These are phyloP conservation scores for Xylaria bambusicola DNA, from an alignment of 495 filamentous ascomycete genomes.

Conservation along the genomic window DNA sequence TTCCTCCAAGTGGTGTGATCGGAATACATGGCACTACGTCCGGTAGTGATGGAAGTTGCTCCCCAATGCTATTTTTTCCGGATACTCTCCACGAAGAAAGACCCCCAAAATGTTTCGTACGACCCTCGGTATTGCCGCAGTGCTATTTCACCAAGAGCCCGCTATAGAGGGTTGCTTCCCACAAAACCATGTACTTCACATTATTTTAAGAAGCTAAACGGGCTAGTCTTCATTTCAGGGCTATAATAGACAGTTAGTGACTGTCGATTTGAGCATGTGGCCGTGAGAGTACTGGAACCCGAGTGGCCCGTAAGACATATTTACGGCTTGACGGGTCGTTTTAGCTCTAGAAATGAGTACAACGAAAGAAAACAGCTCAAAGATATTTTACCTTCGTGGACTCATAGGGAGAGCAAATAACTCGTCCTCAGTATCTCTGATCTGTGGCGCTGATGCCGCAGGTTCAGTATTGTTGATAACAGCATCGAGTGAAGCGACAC, in stretches of 20 bases:
- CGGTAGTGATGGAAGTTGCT: not conserved
- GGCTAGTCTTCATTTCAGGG: constrained; percentile 75
- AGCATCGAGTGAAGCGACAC: constrained; percentile 49
- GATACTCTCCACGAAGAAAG: not conserved
- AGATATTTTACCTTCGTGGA: constrained; percentile 54
- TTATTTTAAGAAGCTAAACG: constrained; percentile 58
- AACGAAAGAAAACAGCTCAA: not conserved
- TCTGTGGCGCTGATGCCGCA: constrained; percentile 30
- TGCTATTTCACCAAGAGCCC: not conserved
- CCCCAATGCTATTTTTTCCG: not conserved
- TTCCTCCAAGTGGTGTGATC: not conserved
- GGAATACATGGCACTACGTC: not conserved
- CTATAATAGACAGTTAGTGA: constrained; percentile 29
- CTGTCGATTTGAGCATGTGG: not conserved
- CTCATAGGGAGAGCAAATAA: constrained; percentile 81
- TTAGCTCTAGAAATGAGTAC: too few relatives aligned
- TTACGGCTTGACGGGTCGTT: too few relatives aligned
- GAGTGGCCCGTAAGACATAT: too few relatives aligned
- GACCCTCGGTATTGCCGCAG: not conserved
- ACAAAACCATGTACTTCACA: too few relatives aligned
- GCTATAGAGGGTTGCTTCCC: not conserved
- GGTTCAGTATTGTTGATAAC: constrained; percentile 40
- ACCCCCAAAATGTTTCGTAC: not conserved
- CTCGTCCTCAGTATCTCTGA: constrained; percentile 64
- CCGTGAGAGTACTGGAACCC: too few relatives aligned